These are phyloP conservation scores for Cryptococcus maquisensis DNA, from an alignment of 1,284 basidiomycete species.

Conservation along the genomic window DNA sequence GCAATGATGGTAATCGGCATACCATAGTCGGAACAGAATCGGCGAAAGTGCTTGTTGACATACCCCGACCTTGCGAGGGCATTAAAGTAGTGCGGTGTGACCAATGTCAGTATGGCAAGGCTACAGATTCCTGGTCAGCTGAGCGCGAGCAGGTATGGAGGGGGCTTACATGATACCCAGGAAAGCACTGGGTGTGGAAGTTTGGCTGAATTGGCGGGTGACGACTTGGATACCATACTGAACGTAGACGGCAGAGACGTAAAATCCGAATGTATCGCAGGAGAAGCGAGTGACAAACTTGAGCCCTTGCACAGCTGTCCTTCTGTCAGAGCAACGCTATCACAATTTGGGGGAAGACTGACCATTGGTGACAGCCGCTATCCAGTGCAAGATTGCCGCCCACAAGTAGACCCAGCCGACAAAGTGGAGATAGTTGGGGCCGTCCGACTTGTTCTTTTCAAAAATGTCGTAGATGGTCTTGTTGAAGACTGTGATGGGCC, in stretches of 20 bases:
- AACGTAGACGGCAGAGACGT: slow-evolving; percentile 69
- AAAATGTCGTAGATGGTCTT: slow-evolving; percentile 83
- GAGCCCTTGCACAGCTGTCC: slow-evolving; percentile 70
- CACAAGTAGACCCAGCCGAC: slow-evolving; percentile 90
- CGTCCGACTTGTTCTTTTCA: slow-evolving; percentile 19
- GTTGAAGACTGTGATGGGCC: slow-evolving; percentile 86
- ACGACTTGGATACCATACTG: slow-evolving; percentile 79
- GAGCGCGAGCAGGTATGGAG: background rate
- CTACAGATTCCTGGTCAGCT: slow-evolving; percentile 43
- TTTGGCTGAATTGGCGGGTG: slow-evolving; percentile 63
- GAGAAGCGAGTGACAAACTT: slow-evolving; percentile 85
- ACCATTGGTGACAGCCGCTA: slow-evolving; percentile 80
- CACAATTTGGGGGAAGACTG: slow-evolving; percentile 30
- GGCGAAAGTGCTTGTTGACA: slow-evolving; percentile 66
- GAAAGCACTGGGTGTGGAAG: slow-evolving; percentile 57
- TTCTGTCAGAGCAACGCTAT: background rate
- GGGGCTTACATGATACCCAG: slow-evolving; percentile 57
- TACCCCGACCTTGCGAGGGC: slow-evolving; percentile 60
- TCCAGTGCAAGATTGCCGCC: slow-evolving; percentile 88
- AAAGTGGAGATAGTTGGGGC: slow-evolving; percentile 75
- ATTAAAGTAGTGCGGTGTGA: slow-evolving; percentile 68
- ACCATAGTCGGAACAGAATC: slow-evolving; percentile 78
- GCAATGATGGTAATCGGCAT: slow-evolving; percentile 80
- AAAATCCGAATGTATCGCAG: slow-evolving; percentile 91
- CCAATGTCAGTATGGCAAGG: slow-evolving; percentile 70